phyloP scores from a whole-genome alignment of 1,284 basidiomycete genomes.

The Ceratobasidium sp. region DNA sequence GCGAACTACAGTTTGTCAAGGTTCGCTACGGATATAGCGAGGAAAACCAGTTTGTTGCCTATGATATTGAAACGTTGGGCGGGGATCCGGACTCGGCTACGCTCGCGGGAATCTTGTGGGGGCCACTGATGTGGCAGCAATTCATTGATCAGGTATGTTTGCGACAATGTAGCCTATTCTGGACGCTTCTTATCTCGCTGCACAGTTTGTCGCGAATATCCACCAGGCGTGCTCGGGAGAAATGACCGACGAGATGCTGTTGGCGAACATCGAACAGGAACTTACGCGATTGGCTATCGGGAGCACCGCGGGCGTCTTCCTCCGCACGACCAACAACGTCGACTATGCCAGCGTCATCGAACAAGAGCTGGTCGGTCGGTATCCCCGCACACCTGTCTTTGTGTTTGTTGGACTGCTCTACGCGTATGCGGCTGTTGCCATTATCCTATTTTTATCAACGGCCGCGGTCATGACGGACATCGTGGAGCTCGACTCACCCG shows the following conservation, averaged over 20 bases:
- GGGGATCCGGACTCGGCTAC: not conserved
- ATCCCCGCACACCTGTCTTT: constrained; percentile 13
- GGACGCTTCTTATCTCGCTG: not conserved
- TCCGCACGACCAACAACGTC: constrained; percentile 7
- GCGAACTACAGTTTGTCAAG: constrained; percentile 19
- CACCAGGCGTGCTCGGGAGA: constrained; percentile 8
- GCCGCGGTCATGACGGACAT: constrained; percentile 20
- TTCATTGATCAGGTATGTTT: constrained; percentile 16
- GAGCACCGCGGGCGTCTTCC: not conserved
- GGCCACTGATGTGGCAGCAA: constrained; percentile 33
- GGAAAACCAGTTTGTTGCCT: constrained; percentile 5
- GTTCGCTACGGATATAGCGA: constrained; percentile 30
- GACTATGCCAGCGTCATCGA: constrained; percentile 5
- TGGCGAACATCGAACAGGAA: constrained; percentile 26
- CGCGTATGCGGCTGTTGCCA: constrained; percentile 22
- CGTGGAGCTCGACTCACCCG: not conserved
- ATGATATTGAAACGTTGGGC: not conserved
- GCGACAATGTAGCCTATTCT: not conserved
- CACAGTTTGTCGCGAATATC: constrained; percentile 6
- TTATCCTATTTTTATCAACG: constrained; percentile 22
- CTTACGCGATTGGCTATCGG: constrained; percentile 16
- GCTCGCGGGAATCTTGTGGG: constrained; percentile 15
- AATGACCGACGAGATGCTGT: not conserved
- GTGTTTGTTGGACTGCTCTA: constrained; percentile 26
- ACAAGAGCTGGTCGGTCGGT: constrained; percentile 21